These are phyloP conservation scores for Stephanodiscus minutulus DNA, from an alignment of 108 stramenopile species.

Conservation along the genomic window DNA sequence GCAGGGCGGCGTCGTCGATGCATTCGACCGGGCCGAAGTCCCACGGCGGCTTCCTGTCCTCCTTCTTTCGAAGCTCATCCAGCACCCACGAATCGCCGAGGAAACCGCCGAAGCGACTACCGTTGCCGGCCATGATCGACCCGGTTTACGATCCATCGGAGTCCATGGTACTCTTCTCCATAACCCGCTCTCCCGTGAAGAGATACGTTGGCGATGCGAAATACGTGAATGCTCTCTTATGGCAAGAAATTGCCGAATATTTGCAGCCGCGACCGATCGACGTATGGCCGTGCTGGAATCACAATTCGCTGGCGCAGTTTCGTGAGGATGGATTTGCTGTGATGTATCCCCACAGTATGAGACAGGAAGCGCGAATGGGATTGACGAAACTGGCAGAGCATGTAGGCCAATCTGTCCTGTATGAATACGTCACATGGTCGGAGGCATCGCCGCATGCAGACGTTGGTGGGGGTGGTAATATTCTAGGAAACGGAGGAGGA, in stretches of 20 bases:
- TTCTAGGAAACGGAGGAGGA: background rate
- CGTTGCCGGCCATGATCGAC: constrained; percentile 30
- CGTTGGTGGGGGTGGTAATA: constrained; percentile 1
- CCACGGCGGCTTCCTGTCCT: background rate
- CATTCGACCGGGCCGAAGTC: background rate
- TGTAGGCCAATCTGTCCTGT: constrained; percentile 31
- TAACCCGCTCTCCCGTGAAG: background rate
- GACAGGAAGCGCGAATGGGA: constrained; percentile 24
- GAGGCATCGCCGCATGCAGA: constrained; percentile 7
- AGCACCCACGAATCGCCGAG: background rate
- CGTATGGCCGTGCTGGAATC: constrained; percentile 44
- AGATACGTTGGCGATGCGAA: too few species aligned
- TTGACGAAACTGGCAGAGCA: constrained; percentile 28
- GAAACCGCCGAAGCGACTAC: constrained; percentile 35
- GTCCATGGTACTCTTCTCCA: constrained; percentile 23
- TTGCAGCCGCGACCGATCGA: constrained; percentile 30
- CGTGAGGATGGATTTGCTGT: constrained; percentile 31
- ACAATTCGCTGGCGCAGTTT: constrained; percentile 33
- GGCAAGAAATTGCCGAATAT: too few species aligned
- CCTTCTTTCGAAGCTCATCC: constrained; percentile 7
- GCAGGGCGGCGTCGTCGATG: constrained; percentile 12
- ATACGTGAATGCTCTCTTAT: too few species aligned
- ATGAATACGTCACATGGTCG: constrained; percentile 42
- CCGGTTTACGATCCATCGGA: constrained; percentile 9
- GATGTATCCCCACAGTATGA: constrained; percentile 20